Evolutionary conservation across 2,329 filamentous ascomycete species (phyloP).

Genomic region (Hypoxylon rubiginosum): DNA sequence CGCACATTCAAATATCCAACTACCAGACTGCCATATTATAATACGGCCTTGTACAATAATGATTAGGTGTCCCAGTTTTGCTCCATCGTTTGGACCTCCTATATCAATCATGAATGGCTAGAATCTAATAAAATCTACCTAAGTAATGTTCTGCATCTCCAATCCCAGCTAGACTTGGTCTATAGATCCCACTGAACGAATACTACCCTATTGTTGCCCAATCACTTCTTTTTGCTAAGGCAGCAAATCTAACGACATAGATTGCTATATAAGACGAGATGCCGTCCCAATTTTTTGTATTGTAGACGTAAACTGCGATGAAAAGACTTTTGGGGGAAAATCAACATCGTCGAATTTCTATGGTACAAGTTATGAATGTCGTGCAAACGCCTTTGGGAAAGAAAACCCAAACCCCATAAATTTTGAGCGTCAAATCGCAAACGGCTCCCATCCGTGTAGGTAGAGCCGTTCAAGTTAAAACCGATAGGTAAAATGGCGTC

Average conservation of each 20-base stretch:
- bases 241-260: conserved; percentile 23
- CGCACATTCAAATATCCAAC: no score
- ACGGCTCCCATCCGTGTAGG: conserved; percentile 37
- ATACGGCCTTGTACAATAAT: no score
- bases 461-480: conserved; percentile 30
- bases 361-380: conserved; percentile 41
- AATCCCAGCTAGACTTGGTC: not conserved
- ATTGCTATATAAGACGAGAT: conserved; percentile 37
- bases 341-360: conserved; percentile 31
- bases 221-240: conserved; percentile 24
- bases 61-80: no score
- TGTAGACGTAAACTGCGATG: not conserved
- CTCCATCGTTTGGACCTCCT: no score
- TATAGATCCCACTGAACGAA: conserved; percentile 12
- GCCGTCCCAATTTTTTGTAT: not conserved
- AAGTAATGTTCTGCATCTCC: not conserved
- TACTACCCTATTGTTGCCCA: conserved; percentile 45
- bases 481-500: conserved; percentile 30
- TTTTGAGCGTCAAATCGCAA: conserved; percentile 35
- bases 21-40: no score
- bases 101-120: not conserved
- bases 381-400: conserved; percentile 38
- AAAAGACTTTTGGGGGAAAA: conserved; percentile 18
- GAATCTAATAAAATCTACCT: not conserved
- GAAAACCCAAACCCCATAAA: conserved; percentile 37